Evolutionary conservation across 2,329 filamentous ascomycete species (phyloP).

Genomic region (Pseudogymnoascus sp.): DNA sequence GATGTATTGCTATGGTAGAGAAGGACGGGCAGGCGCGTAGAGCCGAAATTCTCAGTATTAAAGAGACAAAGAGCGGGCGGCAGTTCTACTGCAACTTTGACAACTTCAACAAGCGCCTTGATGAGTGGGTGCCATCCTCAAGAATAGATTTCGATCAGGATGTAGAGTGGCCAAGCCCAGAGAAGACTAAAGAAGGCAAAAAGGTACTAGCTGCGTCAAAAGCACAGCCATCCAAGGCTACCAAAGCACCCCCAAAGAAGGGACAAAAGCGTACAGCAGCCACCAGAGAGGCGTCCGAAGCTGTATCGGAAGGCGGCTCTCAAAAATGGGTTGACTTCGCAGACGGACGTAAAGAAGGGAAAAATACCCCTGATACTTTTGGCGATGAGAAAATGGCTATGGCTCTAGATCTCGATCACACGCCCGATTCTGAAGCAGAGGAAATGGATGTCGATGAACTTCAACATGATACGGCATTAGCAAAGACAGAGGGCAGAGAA

Average conservation of each 20-base stretch:
- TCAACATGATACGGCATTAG: constrained; percentile 27
- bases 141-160: constrained; percentile 83
- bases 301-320: constrained; percentile 25
- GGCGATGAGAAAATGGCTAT: constrained; percentile 22
- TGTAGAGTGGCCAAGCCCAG: constrained; percentile 90
- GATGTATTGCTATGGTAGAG: constrained; percentile 31
- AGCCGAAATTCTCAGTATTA: constrained; percentile 93
- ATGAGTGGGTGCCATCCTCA: constrained; percentile 80
- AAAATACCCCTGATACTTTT: constrained; percentile 23
- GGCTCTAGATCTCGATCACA: constrained; percentile 24
- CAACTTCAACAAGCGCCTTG: constrained; percentile 83
- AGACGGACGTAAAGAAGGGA: constrained; percentile 22
- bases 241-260: constrained; percentile 27
- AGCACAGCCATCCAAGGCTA: constrained; percentile 33
- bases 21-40: constrained; percentile 76
- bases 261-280: constrained; percentile 32
- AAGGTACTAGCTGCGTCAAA: constrained; percentile 49
- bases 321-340: constrained; percentile 24
- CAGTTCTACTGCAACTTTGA: constrained; percentile 97
- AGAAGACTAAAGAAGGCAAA: constrained; percentile 71
- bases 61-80: constrained; percentile 78
- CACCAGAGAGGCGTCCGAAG: constrained; percentile 28
- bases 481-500: constrained; percentile 21
- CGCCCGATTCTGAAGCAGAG: constrained; percentile 27
- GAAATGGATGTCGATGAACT: constrained; percentile 52